phyloP scores from a whole-genome alignment of 305 asterid genomes.

The Solanum hybrid region DNA sequence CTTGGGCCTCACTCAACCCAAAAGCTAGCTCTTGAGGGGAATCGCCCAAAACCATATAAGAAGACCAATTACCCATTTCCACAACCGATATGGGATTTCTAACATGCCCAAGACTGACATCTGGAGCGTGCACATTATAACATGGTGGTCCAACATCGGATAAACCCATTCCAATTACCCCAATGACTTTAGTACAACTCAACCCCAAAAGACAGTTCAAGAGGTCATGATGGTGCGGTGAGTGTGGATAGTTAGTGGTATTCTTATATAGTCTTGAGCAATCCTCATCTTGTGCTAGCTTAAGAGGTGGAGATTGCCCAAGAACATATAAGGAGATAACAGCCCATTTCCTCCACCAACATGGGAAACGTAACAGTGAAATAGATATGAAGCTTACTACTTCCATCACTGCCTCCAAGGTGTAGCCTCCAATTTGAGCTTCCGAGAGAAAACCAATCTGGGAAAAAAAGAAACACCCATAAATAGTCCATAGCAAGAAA shows the following conservation, averaged over 20 bases:
- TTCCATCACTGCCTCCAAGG: slow-evolving; percentile 71
- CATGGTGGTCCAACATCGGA: neutral
- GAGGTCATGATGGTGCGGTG: neutral
- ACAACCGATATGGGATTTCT: neutral
- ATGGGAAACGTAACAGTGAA: neutral
- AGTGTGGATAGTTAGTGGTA: neutral
- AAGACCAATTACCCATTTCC: neutral
- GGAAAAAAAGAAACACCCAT: slow-evolving; percentile 12
- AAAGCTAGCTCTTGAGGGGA: neutral
- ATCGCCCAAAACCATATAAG: neutral
- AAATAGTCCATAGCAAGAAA: neutral
- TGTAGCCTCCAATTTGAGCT: slow-evolving; percentile 87
- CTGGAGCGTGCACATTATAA: neutral
- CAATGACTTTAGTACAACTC: neutral
- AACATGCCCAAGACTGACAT: neutral
- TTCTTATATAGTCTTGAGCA: neutral
- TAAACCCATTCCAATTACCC: neutral
- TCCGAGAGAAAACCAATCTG: slow-evolving; percentile 97
- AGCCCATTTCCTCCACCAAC: neutral
- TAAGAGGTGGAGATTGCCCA: neutral
- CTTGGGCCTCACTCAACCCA: neutral
- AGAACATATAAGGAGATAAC: neutral
- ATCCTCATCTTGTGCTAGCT: neutral
- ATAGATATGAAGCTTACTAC: slow-evolving; percentile 53
- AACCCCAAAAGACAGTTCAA: neutral